phyloP scores from a whole-genome alignment of 2,329 filamentous ascomycete species.

The Trichophyton mentagrophytes region DNA sequence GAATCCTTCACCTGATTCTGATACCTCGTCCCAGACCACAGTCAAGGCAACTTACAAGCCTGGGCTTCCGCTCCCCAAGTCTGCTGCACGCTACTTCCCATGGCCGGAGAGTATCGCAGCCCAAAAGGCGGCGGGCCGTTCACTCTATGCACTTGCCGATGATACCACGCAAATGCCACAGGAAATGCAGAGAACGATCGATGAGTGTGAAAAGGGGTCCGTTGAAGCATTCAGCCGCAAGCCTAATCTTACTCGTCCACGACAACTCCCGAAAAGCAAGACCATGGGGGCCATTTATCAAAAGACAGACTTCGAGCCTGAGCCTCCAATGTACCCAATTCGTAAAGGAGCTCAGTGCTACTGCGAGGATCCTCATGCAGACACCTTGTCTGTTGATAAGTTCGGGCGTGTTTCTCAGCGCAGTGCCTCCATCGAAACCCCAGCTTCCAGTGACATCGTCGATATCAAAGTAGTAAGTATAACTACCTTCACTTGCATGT shows the following conservation, averaged over 20 bases:
- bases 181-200: neutral
- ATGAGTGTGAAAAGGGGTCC: neutral
- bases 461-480: neutral
- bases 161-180: neutral
- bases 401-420: neutral
- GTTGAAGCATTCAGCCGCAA: neutral
- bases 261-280: conserved; percentile 1
- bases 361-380: neutral
- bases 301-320: neutral
- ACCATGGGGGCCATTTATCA: neutral
- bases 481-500: neutral
- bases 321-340: neutral
- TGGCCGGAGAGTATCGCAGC: neutral
- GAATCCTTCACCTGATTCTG: neutral
- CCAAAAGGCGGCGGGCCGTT: neutral
- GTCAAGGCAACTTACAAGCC: neutral
- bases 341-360: neutral
- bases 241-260: neutral
- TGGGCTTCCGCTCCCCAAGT: conserved; percentile 1
- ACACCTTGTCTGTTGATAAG: neutral
- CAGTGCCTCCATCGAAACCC: neutral
- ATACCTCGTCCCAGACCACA: neutral
- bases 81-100: neutral
- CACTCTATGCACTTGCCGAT: neutral
- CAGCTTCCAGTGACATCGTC: neutral